Conservation (phyloP, 2,329 filamentous ascomycete species). For the Xylariaceae sp. region DNA sequence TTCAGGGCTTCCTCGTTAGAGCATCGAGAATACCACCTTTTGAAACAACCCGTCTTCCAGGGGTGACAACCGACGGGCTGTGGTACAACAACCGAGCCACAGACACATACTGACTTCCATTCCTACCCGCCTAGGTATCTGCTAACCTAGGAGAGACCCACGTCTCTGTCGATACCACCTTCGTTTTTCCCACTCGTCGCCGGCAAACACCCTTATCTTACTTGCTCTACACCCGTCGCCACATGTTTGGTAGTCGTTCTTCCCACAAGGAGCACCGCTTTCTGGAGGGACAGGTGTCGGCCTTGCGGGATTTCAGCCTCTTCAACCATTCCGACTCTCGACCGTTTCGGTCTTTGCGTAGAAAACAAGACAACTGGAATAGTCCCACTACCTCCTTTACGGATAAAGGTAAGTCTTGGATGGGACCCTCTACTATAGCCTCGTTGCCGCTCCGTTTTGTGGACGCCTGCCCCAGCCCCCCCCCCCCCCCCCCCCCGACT, state of each 20-base stretch:
- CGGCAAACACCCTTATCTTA: constrained; percentile 6
- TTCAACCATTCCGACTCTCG: constrained; percentile 37
- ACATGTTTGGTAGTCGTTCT: constrained; percentile 44
- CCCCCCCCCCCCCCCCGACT: constrained; percentile 13
- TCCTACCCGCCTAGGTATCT: constrained; percentile 4
- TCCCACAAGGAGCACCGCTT: constrained; percentile 37
- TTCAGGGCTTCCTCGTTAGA: constrained; percentile 8
- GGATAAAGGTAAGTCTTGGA: constrained; percentile 36
- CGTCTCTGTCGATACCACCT: constrained; percentile 12
- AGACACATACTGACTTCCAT: constrained; percentile 10
- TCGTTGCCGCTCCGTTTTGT: too few relatives aligned
- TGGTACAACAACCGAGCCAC: constrained; percentile 14
- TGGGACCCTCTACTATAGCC: too few relatives aligned
- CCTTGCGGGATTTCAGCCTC: constrained; percentile 35
- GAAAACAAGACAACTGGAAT: constrained; percentile 27
- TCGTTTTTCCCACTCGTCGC: constrained; percentile 6
- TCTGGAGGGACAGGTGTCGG: constrained; percentile 33
- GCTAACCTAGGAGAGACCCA: constrained; percentile 4
- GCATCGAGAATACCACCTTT: constrained; percentile 21
- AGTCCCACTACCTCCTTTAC: constrained; percentile 31
- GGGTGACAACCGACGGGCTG: constrained; percentile 13
- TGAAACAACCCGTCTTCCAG: constrained; percentile 17
- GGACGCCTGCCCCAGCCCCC: constrained; percentile 5
- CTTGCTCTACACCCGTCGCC: constrained; percentile 20
- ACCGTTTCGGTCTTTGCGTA: constrained; percentile 27